These are phyloP conservation scores for Knoxia roxburghii DNA, from an alignment of 257 asterid genomes.

Conservation along the genomic window DNA sequence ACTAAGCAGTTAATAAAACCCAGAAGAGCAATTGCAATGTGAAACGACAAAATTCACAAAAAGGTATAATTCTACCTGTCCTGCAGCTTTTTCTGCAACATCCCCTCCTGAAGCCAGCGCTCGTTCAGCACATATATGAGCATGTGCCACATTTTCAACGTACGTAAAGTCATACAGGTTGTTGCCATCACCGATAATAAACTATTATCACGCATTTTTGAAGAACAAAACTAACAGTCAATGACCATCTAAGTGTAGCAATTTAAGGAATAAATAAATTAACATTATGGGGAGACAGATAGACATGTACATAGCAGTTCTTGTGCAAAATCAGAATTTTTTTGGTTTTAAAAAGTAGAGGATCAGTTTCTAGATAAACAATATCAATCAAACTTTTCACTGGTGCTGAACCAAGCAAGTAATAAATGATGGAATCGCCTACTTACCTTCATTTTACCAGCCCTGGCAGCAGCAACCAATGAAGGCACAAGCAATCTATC, in stretches of 20 bases:
- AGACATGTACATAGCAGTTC: too few species aligned
- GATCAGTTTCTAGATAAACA: background rate
- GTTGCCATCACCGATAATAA: slow-evolving; percentile 87
- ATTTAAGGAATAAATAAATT: background rate
- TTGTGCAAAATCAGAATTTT: background rate
- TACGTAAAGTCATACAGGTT: slow-evolving; percentile 89
- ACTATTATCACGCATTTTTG: slow-evolving; percentile 33
- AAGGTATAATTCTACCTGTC: slow-evolving; percentile 68
- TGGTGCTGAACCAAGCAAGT: background rate
- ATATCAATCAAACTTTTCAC: background rate
- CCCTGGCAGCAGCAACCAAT: slow-evolving; percentile 83
- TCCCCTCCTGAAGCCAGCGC: slow-evolving; percentile 78
- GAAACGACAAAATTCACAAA: background rate
- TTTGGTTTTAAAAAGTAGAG: too few species aligned
- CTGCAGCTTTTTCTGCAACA: slow-evolving; percentile 83
- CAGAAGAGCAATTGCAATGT: background rate
- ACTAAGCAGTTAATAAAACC: too few species aligned
- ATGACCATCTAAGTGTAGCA: background rate
- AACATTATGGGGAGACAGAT: background rate
- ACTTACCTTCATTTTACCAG: slow-evolving; percentile 91
- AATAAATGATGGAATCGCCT: background rate
- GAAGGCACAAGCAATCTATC: slow-evolving; percentile 97
- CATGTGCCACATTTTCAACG: slow-evolving; percentile 97
- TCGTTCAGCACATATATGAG: slow-evolving; percentile 95
- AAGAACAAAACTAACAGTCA: background rate